Evolutionary conservation across 495 filamentous ascomycete genomes (phyloP), one percentile per base, ranked within the genome.

Genomic region (Trichocladium antarcticum): DNA sequence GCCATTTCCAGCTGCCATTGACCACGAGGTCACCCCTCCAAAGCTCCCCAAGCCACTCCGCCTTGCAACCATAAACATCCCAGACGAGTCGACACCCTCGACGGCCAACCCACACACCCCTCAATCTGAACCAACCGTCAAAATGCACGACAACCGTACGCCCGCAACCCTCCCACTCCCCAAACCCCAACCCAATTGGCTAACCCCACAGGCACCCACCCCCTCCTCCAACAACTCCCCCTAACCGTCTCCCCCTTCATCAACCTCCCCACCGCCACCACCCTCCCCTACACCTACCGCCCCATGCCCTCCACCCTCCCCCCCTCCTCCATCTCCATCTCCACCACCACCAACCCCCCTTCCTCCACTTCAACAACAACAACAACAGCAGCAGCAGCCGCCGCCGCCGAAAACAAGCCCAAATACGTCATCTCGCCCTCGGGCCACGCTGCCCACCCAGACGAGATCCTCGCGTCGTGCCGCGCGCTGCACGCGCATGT

Each of bases 261-360:
- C 65, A 84, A 81, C 51, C 86, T 97, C 34, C 92, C 93, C 24
- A 80, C 84, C 8, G 82, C 92, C 21, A 83, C 89, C 39, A 95
- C 92, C 2, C 79, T 98, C 1, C 92, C 92, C 28, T 97, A 96
- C 70, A 94, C 84, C 37, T 98, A 96, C 77, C 89, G 87, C 60
- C 73, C 81, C 5, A 81, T 98, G 53, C 82, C 92, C 0, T 87
- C 85, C 6, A 83, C 85, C 1, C 75, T 98, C 0, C 92, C 92
- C 0, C 82, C 84, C 1, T 87, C 88, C 10, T 74, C 81, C 53
- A 22, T 58, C 37, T 22, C 35, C 39, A 56, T 59, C 37, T 22
- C 35, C 39, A 57, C 62, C 60, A 48, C 62, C 59, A 7, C 29
- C 38, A 34, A 6, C 47, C 38, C 57, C 20, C 21, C 37, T 37